Evolutionary conservation across 1,284 basidiomycete genomes (phyloP), one percentile per base, ranked within the genome.

Genomic region (Cutaneotrichosporon mucoides): DNA sequence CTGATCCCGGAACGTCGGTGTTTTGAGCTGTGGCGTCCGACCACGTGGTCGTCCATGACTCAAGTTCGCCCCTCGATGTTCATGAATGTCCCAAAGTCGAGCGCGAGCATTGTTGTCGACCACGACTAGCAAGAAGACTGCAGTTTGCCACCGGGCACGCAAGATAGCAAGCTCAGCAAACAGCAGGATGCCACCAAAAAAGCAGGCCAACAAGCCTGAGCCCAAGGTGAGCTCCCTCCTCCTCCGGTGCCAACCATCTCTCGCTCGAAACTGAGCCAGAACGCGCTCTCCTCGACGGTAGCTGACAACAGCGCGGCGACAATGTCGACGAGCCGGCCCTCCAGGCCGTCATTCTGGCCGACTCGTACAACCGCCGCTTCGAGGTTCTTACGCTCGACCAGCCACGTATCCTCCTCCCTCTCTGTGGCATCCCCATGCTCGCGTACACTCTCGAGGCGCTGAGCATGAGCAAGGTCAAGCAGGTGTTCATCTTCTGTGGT

Each of bases 401-500:
- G 79, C 92, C 92, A 61, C 84, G 92, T 72, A 89, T 90, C 73
- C 83, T 99, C 9, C 82, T 99, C 16, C 95, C 95, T 0, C 85
- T 99, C 64, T 94, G 93, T 79, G 95, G 95, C 73, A 89, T 90
- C 1, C 89, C 94, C 4, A 80, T 99, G 40, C 83, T 99, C 37
- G 88, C 92, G 68, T 98, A 94, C 92, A 97, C 95, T 2, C 87
- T 99, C 64, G 95, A 99, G 77, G 89, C 89, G 72, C 84, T 99
- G 49, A 87, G 90, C 37, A 82, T 93, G 15, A 91, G 92, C 38
- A 92, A 92, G 55, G 93, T 98, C 48, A 89, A 94, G 72, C 90
- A 98, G 78, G 90, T 97, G 62, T 95, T 97, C 77, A 88, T 99
- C 57, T 87, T 98, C 64, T 95, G 86, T 78, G 85, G 87, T 71